phyloP scores from a whole-genome alignment of 352 stramenopile species.

The Thalassiosira allenii region DNA sequence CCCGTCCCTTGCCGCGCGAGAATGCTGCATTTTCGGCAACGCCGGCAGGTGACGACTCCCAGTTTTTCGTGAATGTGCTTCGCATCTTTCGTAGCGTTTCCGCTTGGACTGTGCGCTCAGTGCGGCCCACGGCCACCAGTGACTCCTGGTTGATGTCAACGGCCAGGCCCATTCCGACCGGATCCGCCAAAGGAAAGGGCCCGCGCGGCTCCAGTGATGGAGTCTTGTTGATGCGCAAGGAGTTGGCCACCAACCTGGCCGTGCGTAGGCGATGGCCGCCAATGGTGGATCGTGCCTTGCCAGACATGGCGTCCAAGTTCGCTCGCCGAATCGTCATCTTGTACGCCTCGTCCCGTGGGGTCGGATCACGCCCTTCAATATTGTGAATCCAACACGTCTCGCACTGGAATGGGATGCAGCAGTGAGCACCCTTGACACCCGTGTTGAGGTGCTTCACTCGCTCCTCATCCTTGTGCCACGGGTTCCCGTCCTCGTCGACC shows the following conservation, averaged over 20 bases:
- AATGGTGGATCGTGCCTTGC: neutral
- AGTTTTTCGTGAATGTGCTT: conserved; percentile 21
- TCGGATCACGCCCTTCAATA: conserved; percentile 12
- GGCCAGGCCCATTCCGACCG: conserved; percentile 42
- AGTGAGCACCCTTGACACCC: conserved; percentile 27
- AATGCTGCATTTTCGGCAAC: conserved; percentile 27
- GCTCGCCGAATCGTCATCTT: conserved; percentile 25
- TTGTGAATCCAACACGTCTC: conserved; percentile 55
- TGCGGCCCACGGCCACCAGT: conserved; percentile 2
- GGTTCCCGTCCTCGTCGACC: conserved; percentile 22
- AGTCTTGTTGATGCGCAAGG: neutral
- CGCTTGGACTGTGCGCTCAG: conserved; percentile 24
- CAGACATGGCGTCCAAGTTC: conserved; percentile 53
- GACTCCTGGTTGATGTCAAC: conserved; percentile 48
- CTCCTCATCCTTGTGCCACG: conserved; percentile 27
- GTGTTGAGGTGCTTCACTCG: conserved; percentile 16
- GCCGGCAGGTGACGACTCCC: conserved; percentile 21
- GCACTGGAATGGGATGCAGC: conserved; percentile 55
- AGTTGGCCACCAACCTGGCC: neutral
- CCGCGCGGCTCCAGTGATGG: conserved; percentile 8
- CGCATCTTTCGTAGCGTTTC: conserved; percentile 22
- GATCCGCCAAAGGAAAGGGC: conserved; percentile 13
- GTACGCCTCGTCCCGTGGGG: conserved; percentile 1
- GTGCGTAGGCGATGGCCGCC: neutral
- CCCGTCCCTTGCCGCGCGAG: neutral